Percentiles rank a stretch among this genome's conserved stretches.
phyloP scores from a whole-genome alignment of 73 alveolate genomes.

The Paramecium pentaurelia region DNA sequence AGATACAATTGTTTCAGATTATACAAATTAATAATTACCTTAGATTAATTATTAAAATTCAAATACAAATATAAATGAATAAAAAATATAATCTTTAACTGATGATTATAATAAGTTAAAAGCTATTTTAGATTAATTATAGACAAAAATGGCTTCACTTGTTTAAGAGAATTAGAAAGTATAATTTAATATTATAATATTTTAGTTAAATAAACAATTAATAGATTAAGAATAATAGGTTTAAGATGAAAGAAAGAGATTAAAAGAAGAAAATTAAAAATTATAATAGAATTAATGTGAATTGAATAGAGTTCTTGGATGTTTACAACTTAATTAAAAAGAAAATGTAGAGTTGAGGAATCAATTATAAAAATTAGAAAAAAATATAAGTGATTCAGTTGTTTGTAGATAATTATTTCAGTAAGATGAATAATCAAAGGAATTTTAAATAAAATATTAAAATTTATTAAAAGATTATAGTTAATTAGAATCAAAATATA shows the following conservation, averaged over 20 bases:
- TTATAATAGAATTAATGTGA: background rate
- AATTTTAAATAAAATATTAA: background rate
- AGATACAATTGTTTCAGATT: background rate
- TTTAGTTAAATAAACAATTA: constrained; percentile 3
- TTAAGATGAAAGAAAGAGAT: background rate
- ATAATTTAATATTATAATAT: background rate
- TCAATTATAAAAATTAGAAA: background rate
- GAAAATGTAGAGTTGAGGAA: constrained; percentile 39
- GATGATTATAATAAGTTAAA: constrained; percentile 32
- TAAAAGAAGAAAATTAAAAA: background rate
- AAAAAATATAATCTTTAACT: background rate
- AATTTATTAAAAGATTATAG: background rate
- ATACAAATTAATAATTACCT: background rate
- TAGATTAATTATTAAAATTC: background rate
- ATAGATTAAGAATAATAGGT: background rate
- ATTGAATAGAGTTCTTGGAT: constrained; percentile 15
- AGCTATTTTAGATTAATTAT: background rate
- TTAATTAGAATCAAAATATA: constrained; percentile 6
- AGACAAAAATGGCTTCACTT: background rate
- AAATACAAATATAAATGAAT: background rate
- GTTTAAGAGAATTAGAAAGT: constrained; percentile 27
- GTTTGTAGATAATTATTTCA: background rate
- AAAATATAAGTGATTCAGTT: background rate
- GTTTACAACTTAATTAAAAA: background rate
- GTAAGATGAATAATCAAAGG: background rate